Evolutionary conservation across 345 rosid species (phyloP).

Genomic region (Viola odorata): DNA sequence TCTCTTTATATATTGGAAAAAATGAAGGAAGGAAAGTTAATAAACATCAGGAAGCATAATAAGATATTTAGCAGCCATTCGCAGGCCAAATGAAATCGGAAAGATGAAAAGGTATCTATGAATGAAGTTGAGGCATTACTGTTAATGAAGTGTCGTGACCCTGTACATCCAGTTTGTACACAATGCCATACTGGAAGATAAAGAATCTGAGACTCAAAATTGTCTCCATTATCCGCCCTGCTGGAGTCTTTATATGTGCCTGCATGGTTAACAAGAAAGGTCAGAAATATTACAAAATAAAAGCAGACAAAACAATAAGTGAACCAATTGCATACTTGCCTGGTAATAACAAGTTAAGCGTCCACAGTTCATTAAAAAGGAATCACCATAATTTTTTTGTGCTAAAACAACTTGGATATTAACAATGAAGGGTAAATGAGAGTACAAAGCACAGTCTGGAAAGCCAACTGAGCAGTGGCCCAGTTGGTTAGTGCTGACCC

Average conservation of each 20-base stretch:
- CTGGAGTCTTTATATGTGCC: constrained; percentile 76
- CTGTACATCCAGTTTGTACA: constrained; percentile 73
- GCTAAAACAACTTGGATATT: too few species aligned
- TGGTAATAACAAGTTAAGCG: background rate
- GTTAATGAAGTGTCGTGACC: constrained; percentile 50
- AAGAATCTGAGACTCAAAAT: constrained; percentile 80
- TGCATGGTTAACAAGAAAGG: constrained; percentile 22
- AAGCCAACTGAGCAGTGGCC: too few species aligned
- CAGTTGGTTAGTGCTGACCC: too few species aligned
- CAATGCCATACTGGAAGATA: constrained; percentile 87
- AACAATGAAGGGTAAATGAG: too few species aligned
- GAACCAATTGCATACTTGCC: background rate
- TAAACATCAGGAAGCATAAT: background rate
- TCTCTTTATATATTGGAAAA: background rate
- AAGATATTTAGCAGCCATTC: background rate
- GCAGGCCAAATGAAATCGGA: background rate
- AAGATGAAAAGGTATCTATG: background rate
- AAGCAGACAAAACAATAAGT: background rate
- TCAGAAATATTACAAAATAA: background rate
- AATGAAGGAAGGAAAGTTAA: background rate
- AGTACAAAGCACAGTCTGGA: too few species aligned
- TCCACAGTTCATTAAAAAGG: too few species aligned
- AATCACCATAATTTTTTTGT: too few species aligned
- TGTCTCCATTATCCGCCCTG: constrained; percentile 90
- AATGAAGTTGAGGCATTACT: constrained; percentile 31